Base-by-base conservation (phyloP, 768 basidiomycete genomes). In the Phanerochaete carnosa region DNA sequence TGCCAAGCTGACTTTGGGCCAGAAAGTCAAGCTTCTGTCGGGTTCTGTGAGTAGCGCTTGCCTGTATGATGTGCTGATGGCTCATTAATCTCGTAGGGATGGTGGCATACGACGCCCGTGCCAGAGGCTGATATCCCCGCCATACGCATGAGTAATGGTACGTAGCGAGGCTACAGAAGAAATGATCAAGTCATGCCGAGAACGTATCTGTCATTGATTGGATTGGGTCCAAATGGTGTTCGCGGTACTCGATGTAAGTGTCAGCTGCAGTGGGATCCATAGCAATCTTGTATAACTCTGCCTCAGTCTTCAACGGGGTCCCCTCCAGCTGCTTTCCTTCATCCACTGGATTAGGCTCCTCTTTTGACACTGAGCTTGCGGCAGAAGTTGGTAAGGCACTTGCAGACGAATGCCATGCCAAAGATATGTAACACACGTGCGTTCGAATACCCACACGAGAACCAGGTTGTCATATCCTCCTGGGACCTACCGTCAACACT, bases 401-500 rank as follows among this genome's bases (percentile, higher is more conserved):
- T 1, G 84, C 77, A 2, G 80, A 83, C 25, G 85, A 86, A 67
- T 74, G 76, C 51, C 73, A 78, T 9, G 82, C 81, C 11, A 81
- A 84, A 70, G 76, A 81, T 72, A 64, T 37, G 68, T 4, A 33
- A 3, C 7, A 11, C n/a, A 12, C 11, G 6, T 39, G 23, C 51
- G n/a, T 7, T n/a, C 3, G 23, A 29, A 25, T 47, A 58, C 45
- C 16, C 19, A 11, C 29, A 79, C 79, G 78, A 37, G 68, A 67
- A 15, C 79, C 33, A 55, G 54, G 54, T 25, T 55, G 54, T 37
- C 54, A 81, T 66, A 75, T 84, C 33, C 72, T 85, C 0, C 77
- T 87, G n/a, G 86, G 79, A 1, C 87, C 86, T 1, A 88, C 86
- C 1, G 80, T 85, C 63, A 88, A 88, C 65, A 87, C 81, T 26